Evolutionary conservation across 2,329 filamentous ascomycete genomes (phyloP), one percentile per base, ranked within the genome.

Genomic region (Rasamsonia emersonii): DNA sequence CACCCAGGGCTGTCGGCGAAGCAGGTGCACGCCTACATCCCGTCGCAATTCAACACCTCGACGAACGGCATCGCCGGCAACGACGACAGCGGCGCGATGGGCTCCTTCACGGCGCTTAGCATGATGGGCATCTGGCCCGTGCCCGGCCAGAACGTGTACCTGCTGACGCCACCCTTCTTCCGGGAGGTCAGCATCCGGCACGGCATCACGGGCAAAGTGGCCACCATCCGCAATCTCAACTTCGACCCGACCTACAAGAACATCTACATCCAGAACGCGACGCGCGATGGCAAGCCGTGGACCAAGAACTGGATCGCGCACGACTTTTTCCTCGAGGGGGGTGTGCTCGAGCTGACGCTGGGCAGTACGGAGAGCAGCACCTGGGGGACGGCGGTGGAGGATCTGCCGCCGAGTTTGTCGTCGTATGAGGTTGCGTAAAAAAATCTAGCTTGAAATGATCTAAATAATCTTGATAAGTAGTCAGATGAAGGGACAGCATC

Each of bases 61-160:
- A 54, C 70, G 0, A 56, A 51, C 2, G 76, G 75, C 0, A 66
- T 80, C 3, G 74, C 76, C 0, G 77, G 77, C 1, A 80, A 81
- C 48, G 75, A 80, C 44, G 77, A 81, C 48, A 68, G 64, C 30
- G 77, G 77, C 6, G 73, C 77, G 1, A 79, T 80, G 75, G 76
- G 75, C 24, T 68, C 67, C 0, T 80, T 79, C 38, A 59, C 72
- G 1, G 71, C 73, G 0, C 68, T 80, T 2, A 58, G 67, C 8
- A 79, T 80, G 75, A 70, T 80, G 61, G 77, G 77, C 0, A 54
- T 80, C 9, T 81, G 77, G 51, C 77, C 77, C 0, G 73, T 78
- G 32, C 65, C 74, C 0, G 76, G 75, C 0, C 76, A 80, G 45
- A 58, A 79, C 40, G 74, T 79, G 1, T 80, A 80, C 44, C 65